Percentiles rank a stretch among this genome's conserved stretches.
Evolutionary conservation across 441 rosid species (phyloP).

Genomic region (Populus hybrid): DNA sequence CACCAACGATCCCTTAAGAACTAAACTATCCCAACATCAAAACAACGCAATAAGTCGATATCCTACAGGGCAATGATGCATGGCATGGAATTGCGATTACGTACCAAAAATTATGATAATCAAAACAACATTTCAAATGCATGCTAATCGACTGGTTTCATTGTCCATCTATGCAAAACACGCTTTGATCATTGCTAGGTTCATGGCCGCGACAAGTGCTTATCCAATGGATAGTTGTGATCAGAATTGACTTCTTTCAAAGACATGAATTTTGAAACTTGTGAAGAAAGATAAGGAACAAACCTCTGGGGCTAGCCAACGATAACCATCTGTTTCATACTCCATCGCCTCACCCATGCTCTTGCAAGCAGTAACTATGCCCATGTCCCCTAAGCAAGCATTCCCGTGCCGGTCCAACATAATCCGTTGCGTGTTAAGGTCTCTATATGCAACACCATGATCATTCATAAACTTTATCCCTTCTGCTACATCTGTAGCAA

Average conservation of each 20-base stretch:
- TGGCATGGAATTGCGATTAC: not conserved
- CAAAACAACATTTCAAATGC: conserved; percentile 1
- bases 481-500: conserved; percentile 72
- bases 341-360: conserved; percentile 76
- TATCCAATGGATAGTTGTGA: not conserved
- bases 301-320: conserved; percentile 99
- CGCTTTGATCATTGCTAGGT: not conserved
- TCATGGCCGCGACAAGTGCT: not conserved
- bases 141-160: not conserved
- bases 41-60: not conserved
- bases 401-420: conserved; percentile 76
- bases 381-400: conserved; percentile 89
- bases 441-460: conserved; percentile 74
- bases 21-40: not conserved
- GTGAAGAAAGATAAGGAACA: conserved; percentile 28
- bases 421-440: conserved; percentile 76
- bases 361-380: conserved; percentile 84
- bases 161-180: not conserved
- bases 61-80: not conserved
- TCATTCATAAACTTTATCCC: conserved; percentile 82
- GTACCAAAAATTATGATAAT: not conserved
- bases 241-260: not conserved
- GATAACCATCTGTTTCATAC: conserved; percentile 94
- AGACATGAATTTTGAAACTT: not conserved
- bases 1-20: not conserved